A percentile compares a stretch with the other conserved stretches of the same genome.
Evolutionary conservation across 768 basidiomycete species (phyloP).

Genomic region (Chalciporus chontae): DNA sequence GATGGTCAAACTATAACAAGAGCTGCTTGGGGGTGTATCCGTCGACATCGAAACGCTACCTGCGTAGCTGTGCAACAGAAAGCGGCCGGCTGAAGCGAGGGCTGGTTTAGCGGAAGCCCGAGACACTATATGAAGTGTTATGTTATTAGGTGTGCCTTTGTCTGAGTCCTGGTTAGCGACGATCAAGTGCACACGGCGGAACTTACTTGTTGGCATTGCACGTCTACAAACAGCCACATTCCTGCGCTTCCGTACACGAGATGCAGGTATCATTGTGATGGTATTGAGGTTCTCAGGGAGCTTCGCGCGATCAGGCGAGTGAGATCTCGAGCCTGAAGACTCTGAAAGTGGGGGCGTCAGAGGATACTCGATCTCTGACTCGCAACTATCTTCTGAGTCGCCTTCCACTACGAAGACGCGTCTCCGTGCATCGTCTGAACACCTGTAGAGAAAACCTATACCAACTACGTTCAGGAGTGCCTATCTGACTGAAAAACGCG

Average conservation of each 20-base stretch:
- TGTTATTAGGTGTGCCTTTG: conserved; percentile 16
- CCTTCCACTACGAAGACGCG: conserved; percentile 30
- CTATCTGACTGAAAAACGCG: conserved; percentile 1
- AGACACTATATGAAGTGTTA: conserved; percentile 57
- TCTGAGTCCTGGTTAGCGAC: conserved; percentile 12
- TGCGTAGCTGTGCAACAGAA: conserved; percentile 34
- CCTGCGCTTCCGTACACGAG: conserved; percentile 19
- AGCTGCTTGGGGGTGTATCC: not conserved
- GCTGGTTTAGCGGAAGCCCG: conserved; percentile 61
- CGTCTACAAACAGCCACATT: conserved; percentile 25
- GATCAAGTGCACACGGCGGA: not conserved
- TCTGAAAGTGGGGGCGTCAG: conserved; percentile 78
- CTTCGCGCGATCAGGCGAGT: conserved; percentile 46
- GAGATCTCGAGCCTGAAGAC: conserved; percentile 58
- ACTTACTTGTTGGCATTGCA: conserved; percentile 17
- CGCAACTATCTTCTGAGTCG: conserved; percentile 33
- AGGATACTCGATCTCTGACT: conserved; percentile 65
- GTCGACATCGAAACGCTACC: not conserved
- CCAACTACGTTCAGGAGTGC: conserved; percentile 6
- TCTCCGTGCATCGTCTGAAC: conserved; percentile 40
- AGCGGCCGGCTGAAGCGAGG: conserved; percentile 52
- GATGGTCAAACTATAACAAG: conserved; percentile 38
- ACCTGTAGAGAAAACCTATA: conserved; percentile 40
- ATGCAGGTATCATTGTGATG: conserved; percentile 18
- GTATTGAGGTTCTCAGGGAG: conserved; percentile 12